Evolutionary conservation across 148 eudicot genomes (phyloP).

Genomic region (Silene latifolia): DNA sequence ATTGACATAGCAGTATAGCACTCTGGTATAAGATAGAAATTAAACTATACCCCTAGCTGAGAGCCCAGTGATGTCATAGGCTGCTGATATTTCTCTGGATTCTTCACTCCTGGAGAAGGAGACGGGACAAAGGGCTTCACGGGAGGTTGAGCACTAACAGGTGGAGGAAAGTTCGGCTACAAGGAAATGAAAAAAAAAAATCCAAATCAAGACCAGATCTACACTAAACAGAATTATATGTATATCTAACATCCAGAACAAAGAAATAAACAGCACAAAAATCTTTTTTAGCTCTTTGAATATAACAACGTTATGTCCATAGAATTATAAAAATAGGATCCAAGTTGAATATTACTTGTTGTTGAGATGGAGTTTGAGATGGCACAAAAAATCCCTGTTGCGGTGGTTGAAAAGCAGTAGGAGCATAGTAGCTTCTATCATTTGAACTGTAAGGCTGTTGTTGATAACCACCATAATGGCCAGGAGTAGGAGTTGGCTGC

Average conservation of each 20-base stretch:
- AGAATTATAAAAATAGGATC: neutral
- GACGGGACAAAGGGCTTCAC: slow-evolving; percentile 68
- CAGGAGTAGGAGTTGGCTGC: slow-evolving; percentile 38
- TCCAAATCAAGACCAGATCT: neutral
- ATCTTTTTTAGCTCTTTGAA: neutral
- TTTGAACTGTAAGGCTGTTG: slow-evolving; percentile 45
- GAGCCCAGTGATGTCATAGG: slow-evolving; percentile 77
- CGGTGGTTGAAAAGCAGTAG: slow-evolving; percentile 52
- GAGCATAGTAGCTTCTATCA: slow-evolving; percentile 41
- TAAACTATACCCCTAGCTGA: slow-evolving; percentile 39
- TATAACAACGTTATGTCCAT: neutral
- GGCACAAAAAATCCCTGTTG: slow-evolving; percentile 63
- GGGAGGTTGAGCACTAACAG: slow-evolving; percentile 64
- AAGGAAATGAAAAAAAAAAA: slow-evolving; percentile 18
- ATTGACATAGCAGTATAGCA: neutral
- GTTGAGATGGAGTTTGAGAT: slow-evolving; percentile 51
- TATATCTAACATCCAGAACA: neutral
- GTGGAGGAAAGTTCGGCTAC: slow-evolving; percentile 56
- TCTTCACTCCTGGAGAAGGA: slow-evolving; percentile 57
- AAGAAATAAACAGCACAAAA: neutral
- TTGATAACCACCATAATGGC: slow-evolving; percentile 44
- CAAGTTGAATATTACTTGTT: slow-evolving; percentile 30
- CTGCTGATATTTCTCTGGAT: slow-evolving; percentile 80
- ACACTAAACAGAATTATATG: neutral
- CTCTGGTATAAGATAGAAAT: neutral